Base-by-base conservation (phyloP, 2,329 filamentous ascomycete genomes). In the Diaporthe sp. region DNA sequence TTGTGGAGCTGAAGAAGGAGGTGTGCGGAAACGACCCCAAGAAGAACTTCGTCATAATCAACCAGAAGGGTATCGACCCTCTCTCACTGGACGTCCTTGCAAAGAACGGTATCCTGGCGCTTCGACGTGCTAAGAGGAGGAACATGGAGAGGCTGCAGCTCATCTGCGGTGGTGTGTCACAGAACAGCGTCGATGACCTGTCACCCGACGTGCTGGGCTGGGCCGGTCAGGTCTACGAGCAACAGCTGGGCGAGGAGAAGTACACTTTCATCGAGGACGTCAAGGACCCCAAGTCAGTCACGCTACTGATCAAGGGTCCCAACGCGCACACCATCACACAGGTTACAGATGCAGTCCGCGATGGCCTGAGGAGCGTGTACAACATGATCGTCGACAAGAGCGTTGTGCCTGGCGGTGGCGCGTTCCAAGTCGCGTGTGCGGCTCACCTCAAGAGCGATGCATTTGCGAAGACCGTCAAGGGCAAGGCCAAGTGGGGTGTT, bases 381-480 rank as follows among this genome's bases (percentile, higher is more conserved):
- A 99, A 99, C 89, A 98, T 98, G 90, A 98, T 99, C 84, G 96
- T 98, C n/a, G 97, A 99, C 84, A 92, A 93, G 86, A 96, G 94
- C 80, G 97, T 99, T 28, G 95, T 99, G 37, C 97, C 97, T 1
- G 97, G 97, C 75, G 97, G 92, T 75, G 97, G 97, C 81, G 95
- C 97, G 68, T 99, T 98, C 92, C 97, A 99, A 85, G 93, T 99
- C 61, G 96, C 97, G 44, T 98, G 95, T 80, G 95, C 96, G 34
- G 90, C 92, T 63, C 95, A 98, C 85, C 89, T 99, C 77, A 94
- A 94, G 84, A 95, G 95, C 78, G 95, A 98, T 81, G 91, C 90
- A 25, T 98, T 98, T 87, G 90, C 90, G 80, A 97, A 95, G 88
- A 93, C 94, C 42, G 94, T 98, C 83, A 99, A 98, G 90, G 97